A percentile compares a stretch with the other conserved stretches of the same genome.
Conservation (phyloP, 441 rosid species). For the Melastoma candidum region DNA sequence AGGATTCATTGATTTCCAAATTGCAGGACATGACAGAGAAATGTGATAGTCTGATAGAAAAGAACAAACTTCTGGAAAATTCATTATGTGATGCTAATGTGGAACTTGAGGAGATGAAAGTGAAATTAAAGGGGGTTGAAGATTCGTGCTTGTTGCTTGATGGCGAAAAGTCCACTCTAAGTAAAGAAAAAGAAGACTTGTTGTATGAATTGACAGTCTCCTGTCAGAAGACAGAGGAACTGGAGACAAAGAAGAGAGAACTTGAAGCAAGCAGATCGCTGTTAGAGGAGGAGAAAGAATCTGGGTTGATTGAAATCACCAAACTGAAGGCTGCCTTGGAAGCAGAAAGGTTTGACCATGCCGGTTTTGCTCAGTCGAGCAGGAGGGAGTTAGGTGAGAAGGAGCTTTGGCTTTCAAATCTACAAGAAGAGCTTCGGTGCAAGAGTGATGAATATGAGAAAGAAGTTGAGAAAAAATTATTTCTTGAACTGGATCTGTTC, state of each 20-base stretch:
- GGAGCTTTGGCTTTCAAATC: slow-evolving; percentile 43
- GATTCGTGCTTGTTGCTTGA: slow-evolving; percentile 43
- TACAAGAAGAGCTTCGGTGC: slow-evolving; percentile 46
- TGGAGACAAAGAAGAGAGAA: slow-evolving; percentile 35
- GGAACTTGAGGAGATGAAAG: slow-evolving; percentile 54
- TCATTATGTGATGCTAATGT: slow-evolving; percentile 60
- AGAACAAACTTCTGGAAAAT: slow-evolving; percentile 54
- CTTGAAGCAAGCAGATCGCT: slow-evolving; percentile 34
- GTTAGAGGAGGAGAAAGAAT: slow-evolving; percentile 55
- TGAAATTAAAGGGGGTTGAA: slow-evolving; percentile 47
- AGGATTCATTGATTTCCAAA: slow-evolving; percentile 40
- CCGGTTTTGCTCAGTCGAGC: slow-evolving; percentile 30
- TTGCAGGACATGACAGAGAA: slow-evolving; percentile 43
- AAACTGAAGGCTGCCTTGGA: slow-evolving; percentile 39
- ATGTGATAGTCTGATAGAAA: slow-evolving; percentile 53
- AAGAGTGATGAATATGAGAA: slow-evolving; percentile 50
- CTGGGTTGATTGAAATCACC: slow-evolving; percentile 36
- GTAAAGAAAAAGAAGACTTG: slow-evolving; percentile 37
- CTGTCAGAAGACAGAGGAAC: slow-evolving; percentile 36
- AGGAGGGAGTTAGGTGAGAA: slow-evolving; percentile 34
- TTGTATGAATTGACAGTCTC: slow-evolving; percentile 42
- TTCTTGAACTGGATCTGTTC: slow-evolving; percentile 53
- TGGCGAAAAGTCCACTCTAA: slow-evolving; percentile 51
- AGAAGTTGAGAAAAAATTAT: slow-evolving; percentile 51
- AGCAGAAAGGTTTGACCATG: slow-evolving; percentile 44